Base-by-base conservation (phyloP, 495 filamentous ascomycete genomes). In the Gamarada debralockiae region DNA sequence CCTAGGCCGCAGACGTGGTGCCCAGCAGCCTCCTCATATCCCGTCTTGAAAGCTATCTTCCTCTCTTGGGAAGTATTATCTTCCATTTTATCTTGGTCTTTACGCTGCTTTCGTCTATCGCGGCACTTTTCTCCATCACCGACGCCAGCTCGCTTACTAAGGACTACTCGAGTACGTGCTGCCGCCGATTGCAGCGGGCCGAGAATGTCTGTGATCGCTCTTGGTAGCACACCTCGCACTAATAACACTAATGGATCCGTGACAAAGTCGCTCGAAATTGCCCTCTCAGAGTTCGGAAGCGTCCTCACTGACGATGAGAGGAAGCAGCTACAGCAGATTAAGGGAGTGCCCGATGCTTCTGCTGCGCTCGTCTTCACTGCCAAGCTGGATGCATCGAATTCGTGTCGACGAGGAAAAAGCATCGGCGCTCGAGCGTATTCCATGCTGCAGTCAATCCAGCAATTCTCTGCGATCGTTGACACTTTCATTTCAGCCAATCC, bases 401-500 rank as follows among this genome's bases (percentile, higher is more conserved):
- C 34, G 10, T 64, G 41, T 31, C 59, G 39, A 21, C 51, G 37
- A 25, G 59, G 59, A n/a, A 53, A 54, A 52, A 53, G 65, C 45
- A 52, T 69, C 18, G 66, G 56, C 8, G 56, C 60, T 45, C 62
- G 66, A 15, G 40, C 63, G 24, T 65, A 50, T 51, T 60, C 55
- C 13, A 64, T 69, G 38, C 55, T 69, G 13, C 51, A 64, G 23
- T 63, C 60, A 39, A 59, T 59, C 13, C 66, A 65, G 37, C 60
- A 66, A 45, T 70, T 70, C 42, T 56, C 55, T 33, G 40, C 49
- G n/a, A 55, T 67, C 40, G 54, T 69, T 37, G 60, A 63, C n/a
- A 63, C 62, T 13, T 69, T 67, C 41, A 57, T 68, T 23, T 65
- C 63, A 48, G 66, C 65, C 2, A 47, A 67, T 53, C 68, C 69